These are phyloP conservation scores for Podospora conica DNA, from an alignment of 495 filamentous ascomycete species.

Conservation along the genomic window DNA sequence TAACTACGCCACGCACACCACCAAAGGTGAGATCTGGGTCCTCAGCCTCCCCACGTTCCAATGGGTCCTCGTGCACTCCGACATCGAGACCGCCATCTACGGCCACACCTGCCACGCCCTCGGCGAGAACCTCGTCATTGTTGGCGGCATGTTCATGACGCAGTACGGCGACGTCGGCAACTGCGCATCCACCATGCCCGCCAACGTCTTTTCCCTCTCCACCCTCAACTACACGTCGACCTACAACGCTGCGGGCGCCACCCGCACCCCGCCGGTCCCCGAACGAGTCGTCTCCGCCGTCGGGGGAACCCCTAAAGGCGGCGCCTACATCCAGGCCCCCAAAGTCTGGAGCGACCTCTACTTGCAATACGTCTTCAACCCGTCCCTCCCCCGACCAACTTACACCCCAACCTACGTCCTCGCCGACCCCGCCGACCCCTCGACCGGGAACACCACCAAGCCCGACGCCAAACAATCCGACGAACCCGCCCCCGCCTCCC, in stretches of 20 bases:
- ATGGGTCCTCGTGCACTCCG: conserved; percentile 11
- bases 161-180: conserved; percentile 3
- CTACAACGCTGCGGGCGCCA: conserved; percentile 10
- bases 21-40: conserved; percentile 15
- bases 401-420: conserved; percentile 10
- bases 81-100: conserved; percentile 7
- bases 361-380: conserved; percentile 15
- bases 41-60: conserved; percentile 12
- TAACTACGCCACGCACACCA: conserved; percentile 8
- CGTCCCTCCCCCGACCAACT: conserved; percentile 4
- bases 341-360: conserved; percentile 13
- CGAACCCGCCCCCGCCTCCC: neutral
- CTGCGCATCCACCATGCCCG: conserved; percentile 13
- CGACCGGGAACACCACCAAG: neutral
- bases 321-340: conserved; percentile 7
- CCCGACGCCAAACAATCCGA: neutral
- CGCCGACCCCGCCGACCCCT: neutral
- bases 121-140: conserved; percentile 15
- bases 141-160: conserved; percentile 13
- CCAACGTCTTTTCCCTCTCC: conserved; percentile 11
- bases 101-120: conserved; percentile 17
- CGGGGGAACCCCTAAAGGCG: conserved; percentile 12
- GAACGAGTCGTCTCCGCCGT: conserved; percentile 7
- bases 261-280: conserved; percentile 10
- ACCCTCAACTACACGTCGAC: conserved; percentile 8